phyloP scores from a whole-genome alignment of 176 grass and related monocot species.

The Pontederia paniculata region DNA sequence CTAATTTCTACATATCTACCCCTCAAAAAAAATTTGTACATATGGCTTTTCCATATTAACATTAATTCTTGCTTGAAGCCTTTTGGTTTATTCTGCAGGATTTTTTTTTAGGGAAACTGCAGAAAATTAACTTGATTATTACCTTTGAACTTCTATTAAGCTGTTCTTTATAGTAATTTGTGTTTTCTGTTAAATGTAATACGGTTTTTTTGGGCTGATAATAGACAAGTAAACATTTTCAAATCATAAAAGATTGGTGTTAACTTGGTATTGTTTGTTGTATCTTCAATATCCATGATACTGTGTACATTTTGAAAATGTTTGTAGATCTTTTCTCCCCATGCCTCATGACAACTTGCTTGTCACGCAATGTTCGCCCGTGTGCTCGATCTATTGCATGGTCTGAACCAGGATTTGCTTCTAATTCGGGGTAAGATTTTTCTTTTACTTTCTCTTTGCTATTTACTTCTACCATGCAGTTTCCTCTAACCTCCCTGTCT shows the following conservation, averaged over 20 bases:
- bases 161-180: too few species aligned
- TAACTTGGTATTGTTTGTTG: neutral
- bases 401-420: conserved; percentile 72
- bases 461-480: too few species aligned
- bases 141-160: too few species aligned
- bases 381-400: conserved; percentile 75
- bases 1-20: neutral
- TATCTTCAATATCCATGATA: neutral
- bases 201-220: too few species aligned
- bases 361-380: conserved; percentile 50
- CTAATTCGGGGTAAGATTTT: conserved; percentile 49
- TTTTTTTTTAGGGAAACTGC: neutral
- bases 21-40: neutral
- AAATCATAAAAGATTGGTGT: neutral
- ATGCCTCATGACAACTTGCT: conserved; percentile 58
- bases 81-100: neutral
- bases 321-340: conserved; percentile 67
- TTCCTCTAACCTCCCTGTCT: too few species aligned
- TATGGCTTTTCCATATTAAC: neutral
- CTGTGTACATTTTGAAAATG: conserved; percentile 8
- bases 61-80: neutral
- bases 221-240: too few species aligned
- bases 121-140: too few species aligned
- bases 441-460: neutral
- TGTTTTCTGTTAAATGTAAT: too few species aligned